Conservation (phyloP, 2,329 filamentous ascomycete species). For the Calonectria naviculata region DNA sequence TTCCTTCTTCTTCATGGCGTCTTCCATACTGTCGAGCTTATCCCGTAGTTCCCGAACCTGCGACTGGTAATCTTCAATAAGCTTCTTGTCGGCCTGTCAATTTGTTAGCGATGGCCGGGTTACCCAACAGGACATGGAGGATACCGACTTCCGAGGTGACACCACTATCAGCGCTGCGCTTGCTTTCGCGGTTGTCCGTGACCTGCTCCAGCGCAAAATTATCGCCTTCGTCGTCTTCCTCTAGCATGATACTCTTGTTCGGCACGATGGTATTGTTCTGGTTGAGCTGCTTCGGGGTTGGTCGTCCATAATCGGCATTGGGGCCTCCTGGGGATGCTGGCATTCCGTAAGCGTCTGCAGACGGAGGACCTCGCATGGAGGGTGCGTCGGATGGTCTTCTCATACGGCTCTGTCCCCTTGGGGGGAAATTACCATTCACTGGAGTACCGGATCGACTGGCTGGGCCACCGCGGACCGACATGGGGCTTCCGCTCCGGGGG, state of each 20-base stretch:
- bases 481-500: constrained; percentile 75
- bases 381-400: constrained; percentile 71
- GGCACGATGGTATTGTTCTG: constrained; percentile 97
- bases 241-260: constrained; percentile 97
- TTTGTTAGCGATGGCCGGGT: constrained; percentile 24
- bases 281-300: constrained; percentile 84
- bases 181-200: constrained; percentile 42
- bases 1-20: constrained; percentile 76
- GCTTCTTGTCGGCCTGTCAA: constrained; percentile 72
- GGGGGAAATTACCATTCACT: constrained; percentile 65
- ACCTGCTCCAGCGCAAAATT: constrained; percentile 62
- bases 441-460: constrained; percentile 72
- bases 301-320: constrained; percentile 76
- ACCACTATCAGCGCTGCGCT: constrained; percentile 44
- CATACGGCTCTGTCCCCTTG: constrained; percentile 63
- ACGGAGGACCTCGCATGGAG: constrained; percentile 63
- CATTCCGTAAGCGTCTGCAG: constrained; percentile 60
- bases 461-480: constrained; percentile 68
- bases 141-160: constrained; percentile 53
- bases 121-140: not conserved
- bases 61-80: constrained; percentile 82
- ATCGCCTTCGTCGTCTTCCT: constrained; percentile 85
- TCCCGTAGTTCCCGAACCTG: constrained; percentile 81
- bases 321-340: constrained; percentile 69
- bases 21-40: constrained; percentile 79